Base-by-base conservation (phyloP, 2,329 filamentous ascomycete species). In the Fusarium domesticum region DNA sequence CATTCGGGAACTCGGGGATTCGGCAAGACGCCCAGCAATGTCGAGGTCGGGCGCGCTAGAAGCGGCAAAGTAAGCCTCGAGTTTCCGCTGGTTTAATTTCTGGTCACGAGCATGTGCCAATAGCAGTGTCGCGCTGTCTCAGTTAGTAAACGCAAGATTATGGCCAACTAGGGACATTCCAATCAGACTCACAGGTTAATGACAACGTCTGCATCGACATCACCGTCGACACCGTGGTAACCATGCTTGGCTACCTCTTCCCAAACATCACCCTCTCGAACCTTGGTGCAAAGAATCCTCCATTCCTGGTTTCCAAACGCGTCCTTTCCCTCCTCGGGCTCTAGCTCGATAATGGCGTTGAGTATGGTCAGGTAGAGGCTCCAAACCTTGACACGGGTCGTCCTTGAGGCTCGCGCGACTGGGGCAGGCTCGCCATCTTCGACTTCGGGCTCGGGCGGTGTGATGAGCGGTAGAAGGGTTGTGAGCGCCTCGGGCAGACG, bases 191-290 rank as follows among this genome's bases (percentile, higher is more conserved):
- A 90, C 85, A 95, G 67, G 59, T 91, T 92, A 49, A 92, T 87
- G 18, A 98, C 89, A 6, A 98, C 92, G 61, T 98, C 93, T 2
- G 89, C 84, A 68, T 98, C 93, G 11, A 97, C 89, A 52, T 91
- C 88, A 15, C 88, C 90, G 67, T 97, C 92, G 38, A 84, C 76
- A 18, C 90, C 90, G 57, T 87, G 84, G 67, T 97, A 97, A 6
- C 92, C 92, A 62, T 89, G 84, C 56, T 80, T 78, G 45, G 95
- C 85, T 2, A 97, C 87, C 53, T 95, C 88, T 53, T 96, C 89
- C 93, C 93, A 98, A n/a, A 97, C 79, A 35, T 83, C 81, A 45
- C 93, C 93, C 45, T 95, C 89, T 51, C 91, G 83, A 18, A 95
- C 91, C 67, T 90, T 93, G 50, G 80, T 76, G 49, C 89, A 89